These are phyloP conservation scores for Chondrus crispus DNA, from an alignment of 23 red algal species.

Conservation along the genomic window DNA sequence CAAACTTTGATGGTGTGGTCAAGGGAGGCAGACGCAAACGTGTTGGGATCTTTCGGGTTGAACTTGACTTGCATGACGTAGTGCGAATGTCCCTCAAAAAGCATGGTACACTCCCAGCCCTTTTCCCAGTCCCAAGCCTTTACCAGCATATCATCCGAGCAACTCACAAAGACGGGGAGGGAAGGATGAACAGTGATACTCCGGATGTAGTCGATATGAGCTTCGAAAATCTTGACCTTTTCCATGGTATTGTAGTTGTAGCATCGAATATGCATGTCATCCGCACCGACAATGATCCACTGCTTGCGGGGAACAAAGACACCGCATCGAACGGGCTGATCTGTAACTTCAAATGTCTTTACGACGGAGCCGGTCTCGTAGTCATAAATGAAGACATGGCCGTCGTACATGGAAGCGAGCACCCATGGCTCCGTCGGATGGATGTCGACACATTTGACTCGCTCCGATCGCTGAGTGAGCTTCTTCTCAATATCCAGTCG, in stretches of 20 bases:
- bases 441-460: slow-evolving; percentile 98
- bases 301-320: slow-evolving; percentile 88
- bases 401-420: slow-evolving; percentile 90
- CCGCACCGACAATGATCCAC: slow-evolving; percentile 92
- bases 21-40: slow-evolving; percentile 93
- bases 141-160: slow-evolving; percentile 98
- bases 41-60: slow-evolving; percentile 99
- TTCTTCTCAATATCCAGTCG: slow-evolving; percentile 86
- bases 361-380: slow-evolving; percentile 76
- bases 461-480: slow-evolving; percentile 78
- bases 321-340: slow-evolving; percentile 94
- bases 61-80: slow-evolving; percentile 99
- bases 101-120: slow-evolving; percentile 84
- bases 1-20: slow-evolving; percentile 97
- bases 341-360: slow-evolving; percentile 90
- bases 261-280: slow-evolving; percentile 94
- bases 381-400: slow-evolving; percentile 89
- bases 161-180: slow-evolving; percentile 83
- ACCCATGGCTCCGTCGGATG: slow-evolving; percentile 98
- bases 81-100: slow-evolving; percentile 95
- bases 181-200: slow-evolving; percentile 89
- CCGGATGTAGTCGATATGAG: slow-evolving; percentile 94
- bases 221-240: slow-evolving; percentile 94
- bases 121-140: slow-evolving; percentile 99
- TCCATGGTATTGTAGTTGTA: slow-evolving; percentile 99